Conservation (phyloP, 2,329 filamentous ascomycete species). For the Colletotrichum lupini region DNA sequence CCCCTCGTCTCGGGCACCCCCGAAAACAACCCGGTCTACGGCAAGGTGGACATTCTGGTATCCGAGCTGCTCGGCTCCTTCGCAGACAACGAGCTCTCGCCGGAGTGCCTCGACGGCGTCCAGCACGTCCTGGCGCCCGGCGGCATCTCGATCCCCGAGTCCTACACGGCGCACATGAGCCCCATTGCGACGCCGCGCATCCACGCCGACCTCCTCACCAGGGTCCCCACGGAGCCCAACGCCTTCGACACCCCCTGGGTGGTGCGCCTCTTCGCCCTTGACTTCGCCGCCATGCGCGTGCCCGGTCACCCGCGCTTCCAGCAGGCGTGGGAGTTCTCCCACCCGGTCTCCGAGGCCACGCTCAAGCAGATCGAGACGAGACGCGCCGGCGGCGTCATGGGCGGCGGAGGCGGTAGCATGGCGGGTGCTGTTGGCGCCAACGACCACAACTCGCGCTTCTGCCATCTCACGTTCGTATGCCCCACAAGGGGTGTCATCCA, state of each 20-base stretch:
- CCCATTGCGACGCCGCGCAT: conserved; percentile 90
- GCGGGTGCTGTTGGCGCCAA: conserved; percentile 83
- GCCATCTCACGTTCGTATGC: conserved; percentile 82
- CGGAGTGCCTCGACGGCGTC: conserved; percentile 95
- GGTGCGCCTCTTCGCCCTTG: conserved; percentile 89
- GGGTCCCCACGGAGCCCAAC: conserved; percentile 69
- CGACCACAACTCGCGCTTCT: conserved; percentile 89
- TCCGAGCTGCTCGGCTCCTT: conserved; percentile 96
- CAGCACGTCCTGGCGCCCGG: conserved; percentile 85
- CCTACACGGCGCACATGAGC: conserved; percentile 94
- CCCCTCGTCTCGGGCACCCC: conserved; percentile 65
- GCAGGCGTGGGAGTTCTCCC: conserved; percentile 82
- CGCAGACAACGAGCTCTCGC: conserved; percentile 95
- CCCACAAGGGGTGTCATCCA: conserved; percentile 85
- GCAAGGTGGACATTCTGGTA: conserved; percentile 89
- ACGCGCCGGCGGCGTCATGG: conserved; percentile 71
- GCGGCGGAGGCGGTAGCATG: conserved; percentile 78
- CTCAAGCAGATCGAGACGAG: conserved; percentile 67
- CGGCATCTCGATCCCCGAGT: conserved; percentile 93
- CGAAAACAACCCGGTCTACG: conserved; percentile 59
- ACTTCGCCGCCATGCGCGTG: conserved; percentile 75
- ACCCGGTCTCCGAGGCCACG: conserved; percentile 73
- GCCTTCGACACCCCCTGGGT: conserved; percentile 95
- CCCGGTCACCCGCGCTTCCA: conserved; percentile 74
- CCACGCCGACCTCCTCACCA: conserved; percentile 79